Evolutionary conservation across 345 rosid species (phyloP), one percentile per base, ranked within the genome.

Genomic region (Cardamine chenopodiifolia): DNA sequence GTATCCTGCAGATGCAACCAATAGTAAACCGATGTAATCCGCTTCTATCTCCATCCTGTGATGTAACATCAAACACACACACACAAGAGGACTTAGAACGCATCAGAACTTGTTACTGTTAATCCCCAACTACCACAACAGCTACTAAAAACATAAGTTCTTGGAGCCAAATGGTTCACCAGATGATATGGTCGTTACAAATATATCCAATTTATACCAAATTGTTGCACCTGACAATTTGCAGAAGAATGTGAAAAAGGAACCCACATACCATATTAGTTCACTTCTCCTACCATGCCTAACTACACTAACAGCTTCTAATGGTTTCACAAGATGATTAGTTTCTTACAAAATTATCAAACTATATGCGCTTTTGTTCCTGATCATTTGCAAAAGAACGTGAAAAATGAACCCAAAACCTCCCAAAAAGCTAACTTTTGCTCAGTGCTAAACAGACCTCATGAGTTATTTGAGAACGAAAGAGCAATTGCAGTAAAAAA

Each of bases 21-120:
- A 71, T 15, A 95, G 81, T 67, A 92, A 66, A 56, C 99, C 99
- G 0, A 95, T 83, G 68, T 92, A 92, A 79, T 95, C 99, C 5
- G 97, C 94, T 80, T 95, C 99, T 23, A 92, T 83, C 79, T 95
- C 99, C 98, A 92, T 90, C 90, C 97, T 92, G 56, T 62, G n/a
- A 76, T 47, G 40, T 7, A 60, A 40, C 74, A 75, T 59, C 69
- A 64, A 44, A 68, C 29, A 68, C 56, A 73, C 7, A 58, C 25
- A 40, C 22, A 47, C 29, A 10, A 60, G 2, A 15, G 18, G 3
- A 71, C 19, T 18, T 26, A 7, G 32, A 61, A 53, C 42, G 49
- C 50, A 62, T 69, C 65, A 62, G 23, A 62, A 62, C 29, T 40
- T 58, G 35, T 49, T 65, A 26, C 22, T 14, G 60, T 66, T 56